A percentile compares a stretch with the other conserved stretches of the same genome.
Conservation (phyloP, 176 grass and related monocot species). For the Triticum monococcum region DNA sequence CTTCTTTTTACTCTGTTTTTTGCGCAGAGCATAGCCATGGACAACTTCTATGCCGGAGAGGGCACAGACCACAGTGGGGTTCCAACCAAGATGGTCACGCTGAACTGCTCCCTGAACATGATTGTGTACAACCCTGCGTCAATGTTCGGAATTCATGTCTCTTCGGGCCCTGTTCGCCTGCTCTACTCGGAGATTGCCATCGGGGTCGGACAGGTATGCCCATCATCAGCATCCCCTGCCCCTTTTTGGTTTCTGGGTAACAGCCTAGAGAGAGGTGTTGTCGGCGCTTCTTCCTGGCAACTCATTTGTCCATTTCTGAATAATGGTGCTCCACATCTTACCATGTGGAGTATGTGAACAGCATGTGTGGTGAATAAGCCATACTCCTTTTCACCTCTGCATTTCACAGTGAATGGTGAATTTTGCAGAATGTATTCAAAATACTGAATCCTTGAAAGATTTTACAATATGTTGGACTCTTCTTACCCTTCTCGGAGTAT, state of each 20-base stretch:
- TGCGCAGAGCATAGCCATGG: conserved; percentile 65
- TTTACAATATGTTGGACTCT: too few relatives aligned
- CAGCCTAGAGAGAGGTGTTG: neutral
- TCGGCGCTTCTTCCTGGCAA: neutral
- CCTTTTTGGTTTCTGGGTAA: neutral
- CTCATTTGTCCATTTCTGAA: neutral
- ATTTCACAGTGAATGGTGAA: too few relatives aligned
- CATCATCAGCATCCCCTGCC: neutral
- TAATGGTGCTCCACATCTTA: too few relatives aligned
- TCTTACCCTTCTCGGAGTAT: too few relatives aligned
- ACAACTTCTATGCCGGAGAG: conserved; percentile 83
- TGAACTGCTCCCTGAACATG: conserved; percentile 83
- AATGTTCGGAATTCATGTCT: conserved; percentile 98
- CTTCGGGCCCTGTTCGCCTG: conserved; percentile 69
- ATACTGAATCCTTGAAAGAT: too few relatives aligned
- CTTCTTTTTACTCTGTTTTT: conserved; percentile 10
- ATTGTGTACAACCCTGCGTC: conserved; percentile 72
- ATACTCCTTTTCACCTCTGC: too few relatives aligned
- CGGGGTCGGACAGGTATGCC: conserved; percentile 64
- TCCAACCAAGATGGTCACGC: conserved; percentile 85
- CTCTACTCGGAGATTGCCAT: conserved; percentile 83
- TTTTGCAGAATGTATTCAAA: too few relatives aligned
- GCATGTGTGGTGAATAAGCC: too few relatives aligned
- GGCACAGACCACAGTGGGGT: conserved; percentile 84
- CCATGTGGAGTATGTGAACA: too few relatives aligned